These are phyloP conservation scores for Lactifluus rugatus DNA, from an alignment of 768 basidiomycete genomes.

Conservation along the genomic window DNA sequence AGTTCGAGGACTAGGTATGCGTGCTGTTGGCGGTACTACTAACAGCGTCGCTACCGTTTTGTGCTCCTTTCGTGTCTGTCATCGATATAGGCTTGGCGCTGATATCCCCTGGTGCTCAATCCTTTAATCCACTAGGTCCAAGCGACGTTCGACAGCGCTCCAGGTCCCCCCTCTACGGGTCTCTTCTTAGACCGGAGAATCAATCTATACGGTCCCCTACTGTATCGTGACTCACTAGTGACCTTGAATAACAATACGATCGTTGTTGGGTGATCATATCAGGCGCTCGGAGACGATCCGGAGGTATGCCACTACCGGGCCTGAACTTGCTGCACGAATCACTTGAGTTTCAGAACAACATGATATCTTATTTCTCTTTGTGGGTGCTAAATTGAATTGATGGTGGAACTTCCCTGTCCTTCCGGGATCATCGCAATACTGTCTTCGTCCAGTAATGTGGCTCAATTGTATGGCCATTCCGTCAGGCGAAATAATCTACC, in stretches of 20 bases:
- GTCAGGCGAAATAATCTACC: not conserved
- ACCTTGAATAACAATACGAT: not conserved
- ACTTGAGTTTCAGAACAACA: not conserved
- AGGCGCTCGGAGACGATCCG: not conserved
- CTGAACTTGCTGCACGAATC: too few relatives aligned
- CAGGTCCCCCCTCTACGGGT: too few relatives aligned
- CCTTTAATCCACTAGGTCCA: not conserved
- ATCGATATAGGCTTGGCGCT: not conserved
- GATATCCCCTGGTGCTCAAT: not conserved
- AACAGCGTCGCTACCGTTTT: not conserved
- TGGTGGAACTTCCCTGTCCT: not conserved
- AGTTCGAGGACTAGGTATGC: conserved; percentile 30
- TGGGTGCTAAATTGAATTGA: not conserved
- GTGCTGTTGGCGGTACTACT: not conserved
- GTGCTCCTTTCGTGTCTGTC: not conserved
- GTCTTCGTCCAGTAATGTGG: not conserved
- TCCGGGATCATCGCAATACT: not conserved
- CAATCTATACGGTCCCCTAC: not conserved
- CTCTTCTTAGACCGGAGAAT: not conserved
- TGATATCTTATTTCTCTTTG: not conserved
- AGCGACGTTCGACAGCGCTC: not conserved
- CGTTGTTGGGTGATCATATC: not conserved
- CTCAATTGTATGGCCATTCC: not conserved
- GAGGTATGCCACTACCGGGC: not conserved
- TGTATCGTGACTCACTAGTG: not conserved